A percentile compares a stretch with the other conserved stretches of the same genome.
phyloP scores from a whole-genome alignment of 2,329 filamentous ascomycete species.

The Colletotrichum shisoi region DNA sequence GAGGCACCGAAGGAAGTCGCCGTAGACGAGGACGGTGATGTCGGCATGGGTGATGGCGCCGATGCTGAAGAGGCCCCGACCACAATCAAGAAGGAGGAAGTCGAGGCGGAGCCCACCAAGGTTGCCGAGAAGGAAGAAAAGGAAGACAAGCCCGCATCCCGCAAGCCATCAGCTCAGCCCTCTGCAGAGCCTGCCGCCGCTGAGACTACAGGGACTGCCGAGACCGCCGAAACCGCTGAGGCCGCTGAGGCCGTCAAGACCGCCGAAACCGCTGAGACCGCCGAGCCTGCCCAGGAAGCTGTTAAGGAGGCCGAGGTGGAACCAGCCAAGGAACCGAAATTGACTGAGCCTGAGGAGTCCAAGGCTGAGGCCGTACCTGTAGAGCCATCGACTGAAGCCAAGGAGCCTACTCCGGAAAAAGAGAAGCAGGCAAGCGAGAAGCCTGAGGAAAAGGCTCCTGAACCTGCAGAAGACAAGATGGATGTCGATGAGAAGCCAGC shows the following conservation, averaged over 20 bases:
- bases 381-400: conserved; percentile 24
- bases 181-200: conserved; percentile 28
- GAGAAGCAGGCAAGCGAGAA: conserved; percentile 41
- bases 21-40: conserved; percentile 59
- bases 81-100: conserved; percentile 53
- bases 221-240: conserved; percentile 40
- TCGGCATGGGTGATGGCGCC: conserved; percentile 58
- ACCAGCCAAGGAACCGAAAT: conserved; percentile 29
- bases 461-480: conserved; percentile 41
- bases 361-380: conserved; percentile 40
- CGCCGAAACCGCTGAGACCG: conserved; percentile 39
- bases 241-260: conserved; percentile 40
- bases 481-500: conserved; percentile 39
- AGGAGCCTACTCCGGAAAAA: conserved; percentile 23
- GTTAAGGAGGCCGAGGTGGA: conserved; percentile 35
- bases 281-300: conserved; percentile 28
- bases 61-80: conserved; percentile 45
- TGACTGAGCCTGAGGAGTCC: not conserved
- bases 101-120: conserved; percentile 47
- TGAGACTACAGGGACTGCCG: conserved; percentile 41
- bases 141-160: conserved; percentile 41
- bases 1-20: conserved; percentile 44
- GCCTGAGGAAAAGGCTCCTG: conserved; percentile 32
- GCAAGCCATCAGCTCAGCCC: conserved; percentile 22
- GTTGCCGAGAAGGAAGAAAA: conserved; percentile 43